Conservation (phyloP, 1,284 basidiomycete genomes). For the Amylostereum areolatum region DNA sequence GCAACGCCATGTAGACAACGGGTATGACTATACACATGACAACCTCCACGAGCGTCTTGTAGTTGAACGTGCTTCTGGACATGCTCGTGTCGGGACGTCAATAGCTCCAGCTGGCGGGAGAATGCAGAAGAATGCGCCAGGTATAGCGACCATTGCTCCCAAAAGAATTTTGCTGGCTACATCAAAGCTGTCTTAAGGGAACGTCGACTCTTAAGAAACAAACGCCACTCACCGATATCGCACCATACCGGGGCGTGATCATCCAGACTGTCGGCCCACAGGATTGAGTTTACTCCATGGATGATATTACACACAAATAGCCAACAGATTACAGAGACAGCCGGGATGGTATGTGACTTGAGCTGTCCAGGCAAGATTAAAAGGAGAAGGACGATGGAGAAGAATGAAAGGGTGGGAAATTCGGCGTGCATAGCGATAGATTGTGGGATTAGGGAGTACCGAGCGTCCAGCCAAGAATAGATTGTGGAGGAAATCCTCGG, state of each 20-base stretch:
- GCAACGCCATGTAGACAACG: slow-evolving; percentile 48
- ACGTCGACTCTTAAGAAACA: background rate
- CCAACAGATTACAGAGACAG: slow-evolving; percentile 44
- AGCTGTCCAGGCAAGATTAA: slow-evolving; percentile 30
- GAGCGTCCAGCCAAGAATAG: background rate
- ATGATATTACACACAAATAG: slow-evolving; percentile 35
- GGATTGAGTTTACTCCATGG: slow-evolving; percentile 35
- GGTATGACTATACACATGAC: slow-evolving; percentile 50
- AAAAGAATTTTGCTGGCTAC: slow-evolving; percentile 38
- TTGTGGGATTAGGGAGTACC: background rate
- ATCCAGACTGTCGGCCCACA: slow-evolving; percentile 35
- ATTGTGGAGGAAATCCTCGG: background rate
- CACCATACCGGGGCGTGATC: slow-evolving; percentile 38
- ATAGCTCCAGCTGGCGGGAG: slow-evolving; percentile 21
- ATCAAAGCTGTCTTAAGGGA: slow-evolving; percentile 1
- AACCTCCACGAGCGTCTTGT: slow-evolving; percentile 39
- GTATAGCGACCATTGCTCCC: slow-evolving; percentile 37
- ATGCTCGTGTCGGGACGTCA: slow-evolving; percentile 21
- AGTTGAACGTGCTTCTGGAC: slow-evolving; percentile 24
- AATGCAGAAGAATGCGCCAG: slow-evolving; percentile 48
- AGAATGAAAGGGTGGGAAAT: slow-evolving; percentile 42
- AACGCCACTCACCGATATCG: slow-evolving; percentile 37
- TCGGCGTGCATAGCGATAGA: slow-evolving; percentile 46
- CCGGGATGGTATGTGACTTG: slow-evolving; percentile 41
- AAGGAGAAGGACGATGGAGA: slow-evolving; percentile 36